Base-by-base conservation (phyloP, 2,329 filamentous ascomycete species). In the Orbilia brochopaga region DNA sequence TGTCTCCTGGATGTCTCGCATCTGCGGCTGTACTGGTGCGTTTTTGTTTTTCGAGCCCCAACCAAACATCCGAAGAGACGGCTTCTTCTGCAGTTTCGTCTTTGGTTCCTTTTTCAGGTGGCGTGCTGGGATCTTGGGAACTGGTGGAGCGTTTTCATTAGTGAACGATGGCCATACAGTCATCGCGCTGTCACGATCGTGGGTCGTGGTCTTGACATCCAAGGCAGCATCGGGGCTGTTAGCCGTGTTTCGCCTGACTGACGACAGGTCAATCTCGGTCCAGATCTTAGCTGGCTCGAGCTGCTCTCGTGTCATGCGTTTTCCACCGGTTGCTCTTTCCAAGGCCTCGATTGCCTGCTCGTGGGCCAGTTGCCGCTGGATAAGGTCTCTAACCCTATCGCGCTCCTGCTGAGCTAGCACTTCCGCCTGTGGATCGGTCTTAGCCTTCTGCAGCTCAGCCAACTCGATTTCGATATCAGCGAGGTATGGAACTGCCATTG, bases 261-360 rank as follows among this genome's bases (percentile, higher is more conserved):
- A 55, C 32, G 60, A 35, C 17, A 72, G 40, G 53, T 72, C 60
- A 40, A 72, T 72, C 51, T 72, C 60, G 24, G 62, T 46, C 67
- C 67, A 72, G 44, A 72, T 72, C 32, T 65, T 72, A 56, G 60
- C 40, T 53, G 67, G 55, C 17, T 72, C 60, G 10, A 55, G 53
- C 42, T 72, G 67, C 15, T 65, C 13, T 46, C 37, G 54, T 0
- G 67, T 72, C 50, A 72, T 30, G 48, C 67, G 60, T 42, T 72
- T 72, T 32, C 67, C 60, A 19, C 67, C 67, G 17, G 56, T 72
- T n/a, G 67, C 67, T 13, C 44, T 35, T 24, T 72, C 60, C 23
- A 72, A 32, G 46, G 67, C 67, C 19, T 60, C 67, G 32, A 65
- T 50, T 46, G 67, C 67, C 44, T 72, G 67, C n/a, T 72, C 67